A percentile compares a stretch with the other conserved stretches of the same genome.
These are phyloP conservation scores for Schoenoplectus tabernaemontani DNA, from an alignment of 202 grass and related monocot genomes.

Conservation along the genomic window DNA sequence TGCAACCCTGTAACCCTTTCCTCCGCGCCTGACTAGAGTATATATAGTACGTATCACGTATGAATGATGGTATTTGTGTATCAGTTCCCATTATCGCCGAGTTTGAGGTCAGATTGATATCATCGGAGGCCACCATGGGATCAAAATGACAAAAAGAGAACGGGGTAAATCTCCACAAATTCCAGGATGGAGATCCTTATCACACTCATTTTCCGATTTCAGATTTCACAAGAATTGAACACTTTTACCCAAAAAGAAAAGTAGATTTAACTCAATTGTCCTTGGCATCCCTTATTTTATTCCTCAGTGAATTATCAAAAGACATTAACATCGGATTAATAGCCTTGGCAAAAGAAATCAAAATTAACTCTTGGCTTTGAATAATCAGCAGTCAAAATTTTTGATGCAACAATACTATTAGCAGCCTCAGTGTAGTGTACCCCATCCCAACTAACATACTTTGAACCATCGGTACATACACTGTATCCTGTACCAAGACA, in stretches of 20 bases:
- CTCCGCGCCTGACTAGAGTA: too few species aligned
- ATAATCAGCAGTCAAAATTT: conserved; percentile 50
- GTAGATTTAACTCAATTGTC: background rate
- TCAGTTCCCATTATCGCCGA: too few species aligned
- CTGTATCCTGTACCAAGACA: conserved; percentile 39
- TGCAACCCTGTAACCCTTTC: too few species aligned
- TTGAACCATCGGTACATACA: conserved; percentile 41
- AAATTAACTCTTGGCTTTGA: conserved; percentile 52
- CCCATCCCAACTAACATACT: conserved; percentile 80
- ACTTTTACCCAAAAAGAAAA: background rate
- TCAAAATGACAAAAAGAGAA: background rate
- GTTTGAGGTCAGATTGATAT: too few species aligned
- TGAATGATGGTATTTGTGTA: too few species aligned
- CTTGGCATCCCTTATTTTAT: background rate
- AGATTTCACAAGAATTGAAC: background rate
- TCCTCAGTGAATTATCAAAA: background rate
- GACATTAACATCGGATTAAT: background rate
- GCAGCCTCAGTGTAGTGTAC: conserved; percentile 83
- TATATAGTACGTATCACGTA: too few species aligned
- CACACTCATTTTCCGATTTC: background rate
- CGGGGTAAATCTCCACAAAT: background rate
- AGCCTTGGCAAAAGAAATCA: conserved; percentile 42
- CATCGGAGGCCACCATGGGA: background rate
- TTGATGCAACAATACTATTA: conserved; percentile 41
- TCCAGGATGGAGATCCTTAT: background rate